Evolutionary conservation across 2,329 filamentous ascomycete genomes (phyloP).

Genomic region (Epichloe brachyelytri): DNA sequence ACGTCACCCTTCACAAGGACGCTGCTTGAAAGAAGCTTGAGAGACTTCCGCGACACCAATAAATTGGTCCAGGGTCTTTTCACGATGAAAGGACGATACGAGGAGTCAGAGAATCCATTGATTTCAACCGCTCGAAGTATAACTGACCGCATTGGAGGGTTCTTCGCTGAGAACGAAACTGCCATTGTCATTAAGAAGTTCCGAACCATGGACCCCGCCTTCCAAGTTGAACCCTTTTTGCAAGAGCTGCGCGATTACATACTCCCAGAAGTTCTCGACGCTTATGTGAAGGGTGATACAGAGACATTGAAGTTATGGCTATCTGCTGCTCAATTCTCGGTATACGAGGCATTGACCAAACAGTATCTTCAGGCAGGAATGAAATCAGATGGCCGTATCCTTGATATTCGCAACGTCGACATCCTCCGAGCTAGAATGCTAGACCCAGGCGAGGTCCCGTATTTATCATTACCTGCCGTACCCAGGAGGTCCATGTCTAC

Average conservation of each 20-base stretch:
- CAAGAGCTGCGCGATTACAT: constrained; percentile 97
- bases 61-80: constrained; percentile 82
- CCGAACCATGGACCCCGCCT: constrained; percentile 85
- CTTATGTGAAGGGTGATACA: constrained; percentile 91
- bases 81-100: constrained; percentile 72
- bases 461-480: constrained; percentile 92
- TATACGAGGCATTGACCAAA: constrained; percentile 92
- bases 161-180: constrained; percentile 97
- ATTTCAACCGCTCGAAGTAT: constrained; percentile 89
- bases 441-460: constrained; percentile 78
- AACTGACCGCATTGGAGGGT: constrained; percentile 82
- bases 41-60: constrained; percentile 82
- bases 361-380: constrained; percentile 90
- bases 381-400: constrained; percentile 85
- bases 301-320: constrained; percentile 91
- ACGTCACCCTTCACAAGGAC: constrained; percentile 92
- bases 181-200: constrained; percentile 97
- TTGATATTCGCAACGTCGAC: constrained; percentile 92
- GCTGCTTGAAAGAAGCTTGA: constrained; percentile 97
- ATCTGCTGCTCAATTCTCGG: constrained; percentile 87
- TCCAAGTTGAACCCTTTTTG: constrained; percentile 90
- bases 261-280: constrained; percentile 89
- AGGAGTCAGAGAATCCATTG: constrained; percentile 94
- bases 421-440: constrained; percentile 69
- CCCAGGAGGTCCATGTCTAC: constrained; percentile 96